Evolutionary conservation across 306 rosid species (phyloP).

Genomic region (Trifolium dubium): DNA sequence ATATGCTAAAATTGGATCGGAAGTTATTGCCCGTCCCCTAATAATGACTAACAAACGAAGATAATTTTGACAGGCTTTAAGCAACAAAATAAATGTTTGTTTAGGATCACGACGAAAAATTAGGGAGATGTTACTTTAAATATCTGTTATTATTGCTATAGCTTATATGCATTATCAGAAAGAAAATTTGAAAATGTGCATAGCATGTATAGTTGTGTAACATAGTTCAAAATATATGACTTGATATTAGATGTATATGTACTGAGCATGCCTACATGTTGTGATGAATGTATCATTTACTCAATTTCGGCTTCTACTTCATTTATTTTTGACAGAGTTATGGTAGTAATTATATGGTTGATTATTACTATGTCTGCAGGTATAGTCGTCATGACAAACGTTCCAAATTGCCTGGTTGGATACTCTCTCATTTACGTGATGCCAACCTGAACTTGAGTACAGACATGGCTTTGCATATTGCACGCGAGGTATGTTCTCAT

Average conservation of each 20-base stretch:
- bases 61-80: not conserved
- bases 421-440: constrained; percentile 86
- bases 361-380: constrained; percentile 53
- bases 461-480: constrained; percentile 96
- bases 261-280: too few relatives aligned
- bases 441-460: constrained; percentile 96
- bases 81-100: not conserved
- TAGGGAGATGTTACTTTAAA: constrained; percentile 13
- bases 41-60: not conserved
- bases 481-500: constrained; percentile 72
- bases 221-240: too few relatives aligned
- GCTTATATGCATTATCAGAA: not conserved
- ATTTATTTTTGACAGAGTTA: constrained; percentile 5
- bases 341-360: constrained; percentile 6
- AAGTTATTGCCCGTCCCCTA: not conserved
- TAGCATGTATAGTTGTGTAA: constrained; percentile 1
- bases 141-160: not conserved
- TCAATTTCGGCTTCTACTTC: constrained; percentile 8
- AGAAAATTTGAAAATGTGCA: not conserved
- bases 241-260: too few relatives aligned
- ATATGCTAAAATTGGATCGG: too few relatives aligned
- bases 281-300: constrained; percentile 7
- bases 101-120: not conserved
- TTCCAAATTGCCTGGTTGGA: constrained; percentile 95
- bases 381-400: constrained; percentile 98